These are phyloP conservation scores for Saturnispora sekii DNA, from an alignment of 805 yeast species.

Conservation along the genomic window DNA sequence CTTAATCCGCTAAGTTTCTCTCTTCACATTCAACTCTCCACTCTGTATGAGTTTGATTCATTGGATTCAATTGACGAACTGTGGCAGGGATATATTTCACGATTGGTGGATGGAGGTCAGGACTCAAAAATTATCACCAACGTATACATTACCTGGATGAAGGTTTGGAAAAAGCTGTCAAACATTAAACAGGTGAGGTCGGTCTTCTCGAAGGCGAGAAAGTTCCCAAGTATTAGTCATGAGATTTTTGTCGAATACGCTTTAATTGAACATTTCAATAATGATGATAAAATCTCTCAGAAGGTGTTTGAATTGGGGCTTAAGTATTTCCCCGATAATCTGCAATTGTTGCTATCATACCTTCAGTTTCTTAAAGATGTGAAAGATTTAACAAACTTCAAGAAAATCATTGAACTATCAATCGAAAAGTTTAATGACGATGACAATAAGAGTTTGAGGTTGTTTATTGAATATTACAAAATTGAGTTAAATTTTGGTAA, in stretches of 20 bases:
- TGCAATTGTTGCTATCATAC: slow-evolving; percentile 58
- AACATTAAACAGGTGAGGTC: slow-evolving; percentile 51
- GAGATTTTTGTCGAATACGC: slow-evolving; percentile 80
- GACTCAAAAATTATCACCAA: slow-evolving; percentile 36
- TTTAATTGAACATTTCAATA: slow-evolving; percentile 62
- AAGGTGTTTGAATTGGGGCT: slow-evolving; percentile 75
- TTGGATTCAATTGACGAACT: slow-evolving; percentile 39
- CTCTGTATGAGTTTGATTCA: slow-evolving; percentile 53
- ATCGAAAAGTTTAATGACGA: slow-evolving; percentile 37
- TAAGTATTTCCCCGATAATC: slow-evolving; percentile 40
- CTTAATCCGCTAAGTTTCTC: slow-evolving; percentile 66
- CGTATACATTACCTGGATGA: slow-evolving; percentile 62
- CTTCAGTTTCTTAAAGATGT: slow-evolving; percentile 59
- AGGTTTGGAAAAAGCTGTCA: slow-evolving; percentile 49
- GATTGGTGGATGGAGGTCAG: slow-evolving; percentile 27
- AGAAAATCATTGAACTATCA: slow-evolving; percentile 74
- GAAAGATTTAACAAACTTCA: slow-evolving; percentile 61
- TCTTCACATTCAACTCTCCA: slow-evolving; percentile 58
- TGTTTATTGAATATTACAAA: slow-evolving; percentile 50
- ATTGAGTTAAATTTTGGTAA: slow-evolving; percentile 68
- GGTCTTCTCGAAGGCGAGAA: slow-evolving; percentile 62
- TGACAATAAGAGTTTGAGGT: slow-evolving; percentile 30
- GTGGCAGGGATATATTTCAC: slow-evolving; percentile 42
- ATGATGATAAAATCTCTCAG: slow-evolving; percentile 57
- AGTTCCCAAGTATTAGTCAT: slow-evolving; percentile 51